phyloP scores from a whole-genome alignment of 495 filamentous ascomycete genomes.

The Alectoria sarmentosa region DNA sequence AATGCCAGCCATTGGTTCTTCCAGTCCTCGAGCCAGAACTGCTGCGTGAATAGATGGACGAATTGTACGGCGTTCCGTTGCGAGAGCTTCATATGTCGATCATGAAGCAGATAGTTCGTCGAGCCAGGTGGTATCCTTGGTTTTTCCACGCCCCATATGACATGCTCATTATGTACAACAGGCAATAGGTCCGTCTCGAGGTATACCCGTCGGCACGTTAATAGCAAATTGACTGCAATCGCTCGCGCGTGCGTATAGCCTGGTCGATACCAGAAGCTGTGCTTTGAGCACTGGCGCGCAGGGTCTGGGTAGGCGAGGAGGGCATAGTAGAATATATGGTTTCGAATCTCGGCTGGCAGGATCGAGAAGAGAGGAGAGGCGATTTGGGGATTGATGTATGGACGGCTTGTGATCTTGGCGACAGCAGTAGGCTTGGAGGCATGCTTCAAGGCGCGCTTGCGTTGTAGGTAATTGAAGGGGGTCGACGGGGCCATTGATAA shows the following conservation, averaged over 20 bases:
- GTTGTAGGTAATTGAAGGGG: constrained; percentile 8
- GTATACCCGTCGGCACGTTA: constrained; percentile 30
- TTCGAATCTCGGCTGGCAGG: constrained; percentile 30
- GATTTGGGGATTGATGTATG: constrained; percentile 19
- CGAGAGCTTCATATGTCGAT: constrained; percentile 2
- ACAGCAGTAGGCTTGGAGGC: constrained; percentile 10
- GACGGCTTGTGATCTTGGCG: constrained; percentile 6
- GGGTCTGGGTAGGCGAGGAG: constrained; percentile 27
- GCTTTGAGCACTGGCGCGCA: constrained; percentile 16
- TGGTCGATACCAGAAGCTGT: constrained; percentile 30
- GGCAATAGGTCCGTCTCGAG: constrained; percentile 29
- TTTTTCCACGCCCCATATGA: constrained; percentile 20
- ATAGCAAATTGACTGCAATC: constrained; percentile 25
- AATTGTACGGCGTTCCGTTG: constrained; percentile 4
- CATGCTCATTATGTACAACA: constrained; percentile 28
- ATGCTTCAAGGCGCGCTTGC: constrained; percentile 7
- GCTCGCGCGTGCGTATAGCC: constrained; percentile 22
- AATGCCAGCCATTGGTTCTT: constrained; percentile 17
- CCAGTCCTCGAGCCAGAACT: constrained; percentile 29
- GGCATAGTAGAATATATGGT: constrained; percentile 28
- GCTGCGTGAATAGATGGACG: constrained; percentile 29
- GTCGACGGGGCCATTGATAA: neutral
- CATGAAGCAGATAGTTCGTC: constrained; percentile 5
- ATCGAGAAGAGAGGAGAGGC: constrained; percentile 29
- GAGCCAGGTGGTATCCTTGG: constrained; percentile 2